Evolutionary conservation across 2,329 filamentous ascomycete species (phyloP), one percentile per base, ranked within the genome.

Genomic region (Pestalotiopsis sp.): DNA sequence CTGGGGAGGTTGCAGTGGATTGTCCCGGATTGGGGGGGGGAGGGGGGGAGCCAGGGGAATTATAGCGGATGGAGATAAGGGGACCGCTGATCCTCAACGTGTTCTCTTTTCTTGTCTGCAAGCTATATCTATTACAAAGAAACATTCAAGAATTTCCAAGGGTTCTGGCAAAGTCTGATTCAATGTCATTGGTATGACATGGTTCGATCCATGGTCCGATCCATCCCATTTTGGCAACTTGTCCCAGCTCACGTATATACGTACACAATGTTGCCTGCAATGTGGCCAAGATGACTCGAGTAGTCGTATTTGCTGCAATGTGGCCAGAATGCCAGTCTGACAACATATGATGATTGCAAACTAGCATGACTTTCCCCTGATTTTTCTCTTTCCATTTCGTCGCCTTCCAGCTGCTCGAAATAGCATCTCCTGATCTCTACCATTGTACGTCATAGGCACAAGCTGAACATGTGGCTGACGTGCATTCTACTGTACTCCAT

Each of bases 391-490:
- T 52, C 38, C 13, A n/a, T 23, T 63, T 20, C 12, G 38, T 31
- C 11, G 60, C 60, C 25, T 14, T 45, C 36, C 49, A 13, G 23
- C 41, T 64, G 20, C n/a, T 38, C 25, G 20, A 58, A 58, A 65
- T 39, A 65, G 25, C 13, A 36, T n/a, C 17, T 27, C 20, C 17
- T 23, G 25, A 31, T 12, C 14, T 6, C 25, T 12, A 11, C 36
- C 38, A 64, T 64, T 20, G 39, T 52, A 64, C 61, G 61, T 76
- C 75, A 76, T 76, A 74, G 69, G 74, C 74, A 64, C 38, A 20
- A 6, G 6, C 14, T 12, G 36, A n/a, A 17, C 20, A 52, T 52
- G 17, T n/a, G n/a, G 41, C 20, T 36, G 31, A 9, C 2, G 31
- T 36, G 31, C 2, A 36, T 36, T 36, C 31, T 36, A 36, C 31